Conservation (phyloP, 495 filamentous ascomycete genomes). For the Talaromyces ruber region DNA sequence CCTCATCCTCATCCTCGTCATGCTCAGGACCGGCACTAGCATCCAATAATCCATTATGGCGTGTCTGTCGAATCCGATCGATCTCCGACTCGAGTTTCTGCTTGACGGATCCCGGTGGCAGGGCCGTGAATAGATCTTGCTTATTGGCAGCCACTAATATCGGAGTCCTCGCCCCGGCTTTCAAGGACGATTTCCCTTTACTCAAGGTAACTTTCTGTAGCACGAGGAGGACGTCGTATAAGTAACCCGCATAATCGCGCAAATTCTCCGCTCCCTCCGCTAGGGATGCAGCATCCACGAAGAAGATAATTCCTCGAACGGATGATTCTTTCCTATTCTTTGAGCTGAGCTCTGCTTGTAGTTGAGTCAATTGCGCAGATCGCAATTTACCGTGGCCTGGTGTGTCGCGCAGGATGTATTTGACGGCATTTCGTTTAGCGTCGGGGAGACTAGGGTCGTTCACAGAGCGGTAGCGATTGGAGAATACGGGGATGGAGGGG, state of each 20-base stretch:
- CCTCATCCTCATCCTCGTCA: slow-evolving; percentile 67
- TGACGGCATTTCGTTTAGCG: slow-evolving; percentile 63
- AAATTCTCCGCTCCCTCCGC: slow-evolving; percentile 44
- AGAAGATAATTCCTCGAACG: slow-evolving; percentile 72
- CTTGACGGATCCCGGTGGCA: slow-evolving; percentile 72
- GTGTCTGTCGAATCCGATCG: slow-evolving; percentile 64
- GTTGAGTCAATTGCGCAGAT: slow-evolving; percentile 34
- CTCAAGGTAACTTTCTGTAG: slow-evolving; percentile 67
- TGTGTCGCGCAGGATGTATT: slow-evolving; percentile 77
- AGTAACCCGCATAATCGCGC: slow-evolving; percentile 62
- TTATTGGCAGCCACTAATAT: slow-evolving; percentile 90
- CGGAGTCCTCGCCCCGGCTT: slow-evolving; percentile 53
- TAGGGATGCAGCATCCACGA: slow-evolving; percentile 76
- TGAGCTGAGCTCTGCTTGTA: slow-evolving; percentile 27
- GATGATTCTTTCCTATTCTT: slow-evolving; percentile 39
- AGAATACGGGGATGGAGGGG: slow-evolving; percentile 48
- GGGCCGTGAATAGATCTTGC: slow-evolving; percentile 86
- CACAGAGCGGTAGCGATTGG: slow-evolving; percentile 59
- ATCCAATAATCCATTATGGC: slow-evolving; percentile 74
- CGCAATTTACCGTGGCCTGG: slow-evolving; percentile 94
- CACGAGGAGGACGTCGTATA: slow-evolving; percentile 75
- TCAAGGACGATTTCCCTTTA: slow-evolving; percentile 40
- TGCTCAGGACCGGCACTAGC: slow-evolving; percentile 46
- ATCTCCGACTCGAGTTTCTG: slow-evolving; percentile 74
- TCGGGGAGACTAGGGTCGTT: slow-evolving; percentile 59